Evolutionary conservation across 495 filamentous ascomycete species (phyloP).

Genomic region (Endocarpon pusillum): DNA sequence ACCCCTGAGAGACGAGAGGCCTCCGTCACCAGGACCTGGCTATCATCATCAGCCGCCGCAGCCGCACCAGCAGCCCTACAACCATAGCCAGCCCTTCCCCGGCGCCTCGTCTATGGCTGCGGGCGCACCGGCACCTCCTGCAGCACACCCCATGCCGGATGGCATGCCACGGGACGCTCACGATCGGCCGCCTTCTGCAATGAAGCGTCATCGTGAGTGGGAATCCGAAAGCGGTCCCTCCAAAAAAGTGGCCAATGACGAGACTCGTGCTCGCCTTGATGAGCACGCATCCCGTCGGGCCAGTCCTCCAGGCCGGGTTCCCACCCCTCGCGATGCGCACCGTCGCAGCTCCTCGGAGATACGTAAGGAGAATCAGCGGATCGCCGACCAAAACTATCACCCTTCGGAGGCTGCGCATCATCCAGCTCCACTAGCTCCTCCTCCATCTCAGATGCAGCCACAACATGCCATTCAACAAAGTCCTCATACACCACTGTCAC

Average conservation of each 20-base stretch:
- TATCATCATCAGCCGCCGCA: constrained; percentile 66
- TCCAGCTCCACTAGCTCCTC: constrained; percentile 50
- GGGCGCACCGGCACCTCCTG: constrained; percentile 55
- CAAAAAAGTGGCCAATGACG: constrained; percentile 81
- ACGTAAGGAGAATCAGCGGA: constrained; percentile 34
- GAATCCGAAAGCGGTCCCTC: constrained; percentile 55
- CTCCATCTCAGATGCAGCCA: constrained; percentile 55
- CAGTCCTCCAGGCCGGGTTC: constrained; percentile 39
- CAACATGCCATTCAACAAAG: too few relatives aligned
- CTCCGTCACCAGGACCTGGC: constrained; percentile 64
- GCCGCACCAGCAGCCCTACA: constrained; percentile 59
- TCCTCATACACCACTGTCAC: constrained; percentile 30
- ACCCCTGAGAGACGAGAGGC: constrained; percentile 69
- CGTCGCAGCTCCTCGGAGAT: constrained; percentile 68
- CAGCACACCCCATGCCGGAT: constrained; percentile 56
- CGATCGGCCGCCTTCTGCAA: constrained; percentile 57
- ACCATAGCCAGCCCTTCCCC: constrained; percentile 38
- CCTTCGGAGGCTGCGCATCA: constrained; percentile 86
- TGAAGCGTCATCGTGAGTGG: constrained; percentile 82
- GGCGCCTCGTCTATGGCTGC: constrained; percentile 62
- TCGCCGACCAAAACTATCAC: constrained; percentile 60
- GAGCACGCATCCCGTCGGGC: constrained; percentile 64
- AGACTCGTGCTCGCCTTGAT: constrained; percentile 69
- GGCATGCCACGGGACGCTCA: constrained; percentile 71
- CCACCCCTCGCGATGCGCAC: constrained; percentile 50